A percentile compares a stretch with the other conserved stretches of the same genome.
Conservation (phyloP, 1,284 basidiomycete species). For the Ustilago tritici region DNA sequence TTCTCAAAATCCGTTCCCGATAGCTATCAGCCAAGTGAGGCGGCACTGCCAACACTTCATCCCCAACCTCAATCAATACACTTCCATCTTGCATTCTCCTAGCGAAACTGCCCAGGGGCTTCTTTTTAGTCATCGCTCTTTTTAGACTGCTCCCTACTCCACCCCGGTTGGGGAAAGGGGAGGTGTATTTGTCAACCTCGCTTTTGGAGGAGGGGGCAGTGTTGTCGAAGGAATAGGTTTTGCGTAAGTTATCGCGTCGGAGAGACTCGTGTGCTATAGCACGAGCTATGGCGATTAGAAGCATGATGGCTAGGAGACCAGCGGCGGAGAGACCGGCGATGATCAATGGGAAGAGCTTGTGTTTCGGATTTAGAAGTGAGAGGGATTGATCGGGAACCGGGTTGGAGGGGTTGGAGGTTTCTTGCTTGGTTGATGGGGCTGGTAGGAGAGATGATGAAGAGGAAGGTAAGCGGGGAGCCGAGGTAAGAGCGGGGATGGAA, state of each 20-base stretch:
- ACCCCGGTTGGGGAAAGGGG: background rate
- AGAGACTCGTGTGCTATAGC: slow-evolving; percentile 39
- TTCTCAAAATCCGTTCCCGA: slow-evolving; percentile 28
- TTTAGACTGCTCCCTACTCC: slow-evolving; percentile 16
- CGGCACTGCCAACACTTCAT: slow-evolving; percentile 58
- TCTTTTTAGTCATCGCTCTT: slow-evolving; percentile 45
- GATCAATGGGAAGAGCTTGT: slow-evolving; percentile 55
- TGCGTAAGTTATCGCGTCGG: slow-evolving; percentile 33
- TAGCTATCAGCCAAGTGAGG: slow-evolving; percentile 51
- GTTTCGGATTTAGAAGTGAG: slow-evolving; percentile 19
- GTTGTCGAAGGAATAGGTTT: slow-evolving; percentile 26
- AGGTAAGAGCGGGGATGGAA: background rate
- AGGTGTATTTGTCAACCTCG: slow-evolving; percentile 20
- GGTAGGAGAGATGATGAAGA: slow-evolving; percentile 1
- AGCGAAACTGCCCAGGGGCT: slow-evolving; percentile 50
- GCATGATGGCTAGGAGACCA: slow-evolving; percentile 36
- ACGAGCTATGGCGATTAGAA: slow-evolving; percentile 46
- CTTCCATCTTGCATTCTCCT: slow-evolving; percentile 36
- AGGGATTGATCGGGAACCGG: background rate
- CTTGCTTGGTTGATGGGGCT: background rate
- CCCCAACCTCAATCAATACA: slow-evolving; percentile 58
- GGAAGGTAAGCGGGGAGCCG: slow-evolving; percentile 2
- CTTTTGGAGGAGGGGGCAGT: background rate
- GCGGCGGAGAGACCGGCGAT: slow-evolving; percentile 34
- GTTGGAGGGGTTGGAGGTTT: background rate